These are phyloP conservation scores for Globisporangium canariense DNA, from an alignment of 352 stramenopile species.

Conservation along the genomic window DNA sequence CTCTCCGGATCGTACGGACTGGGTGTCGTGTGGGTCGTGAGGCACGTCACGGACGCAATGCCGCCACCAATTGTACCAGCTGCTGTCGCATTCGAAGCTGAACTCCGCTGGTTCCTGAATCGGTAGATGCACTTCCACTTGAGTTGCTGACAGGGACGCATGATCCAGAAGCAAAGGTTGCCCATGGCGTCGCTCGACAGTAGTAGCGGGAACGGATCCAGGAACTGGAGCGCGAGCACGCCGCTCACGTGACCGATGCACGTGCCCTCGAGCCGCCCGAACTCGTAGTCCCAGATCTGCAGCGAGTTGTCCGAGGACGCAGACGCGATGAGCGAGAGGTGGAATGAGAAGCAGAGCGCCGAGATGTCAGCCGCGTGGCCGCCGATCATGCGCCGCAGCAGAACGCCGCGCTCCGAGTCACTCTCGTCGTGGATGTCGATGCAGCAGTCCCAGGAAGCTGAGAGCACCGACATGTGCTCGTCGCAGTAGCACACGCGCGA, in stretches of 20 bases:
- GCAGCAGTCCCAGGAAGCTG: constrained; percentile 72
- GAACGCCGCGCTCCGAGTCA: constrained; percentile 69
- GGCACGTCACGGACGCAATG: constrained; percentile 43
- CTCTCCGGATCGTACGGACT: constrained; percentile 19
- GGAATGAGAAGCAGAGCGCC: constrained; percentile 65
- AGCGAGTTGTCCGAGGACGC: constrained; percentile 67
- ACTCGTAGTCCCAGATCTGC: constrained; percentile 88
- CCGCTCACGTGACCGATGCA: constrained; percentile 73
- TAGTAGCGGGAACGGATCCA: constrained; percentile 73
- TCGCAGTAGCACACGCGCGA: constrained; percentile 77
- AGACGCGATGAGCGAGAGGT: constrained; percentile 75
- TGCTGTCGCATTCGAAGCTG: not conserved
- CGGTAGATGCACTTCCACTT: constrained; percentile 77
- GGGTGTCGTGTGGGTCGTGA: constrained; percentile 30
- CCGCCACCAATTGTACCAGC: constrained; percentile 17
- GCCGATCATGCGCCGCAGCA: constrained; percentile 69
- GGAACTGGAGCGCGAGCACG: constrained; percentile 59
- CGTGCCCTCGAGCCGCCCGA: constrained; percentile 69
- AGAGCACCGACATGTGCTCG: constrained; percentile 85
- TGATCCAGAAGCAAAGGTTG: constrained; percentile 76
- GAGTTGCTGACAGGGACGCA: constrained; percentile 48
- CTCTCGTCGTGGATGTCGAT: constrained; percentile 86
- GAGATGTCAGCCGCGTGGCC: constrained; percentile 80
- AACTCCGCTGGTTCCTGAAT: constrained; percentile 55
- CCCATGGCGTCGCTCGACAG: constrained; percentile 64